Conservation (phyloP, 1,284 basidiomycete species). For the Xerocomus minutiporus region DNA sequence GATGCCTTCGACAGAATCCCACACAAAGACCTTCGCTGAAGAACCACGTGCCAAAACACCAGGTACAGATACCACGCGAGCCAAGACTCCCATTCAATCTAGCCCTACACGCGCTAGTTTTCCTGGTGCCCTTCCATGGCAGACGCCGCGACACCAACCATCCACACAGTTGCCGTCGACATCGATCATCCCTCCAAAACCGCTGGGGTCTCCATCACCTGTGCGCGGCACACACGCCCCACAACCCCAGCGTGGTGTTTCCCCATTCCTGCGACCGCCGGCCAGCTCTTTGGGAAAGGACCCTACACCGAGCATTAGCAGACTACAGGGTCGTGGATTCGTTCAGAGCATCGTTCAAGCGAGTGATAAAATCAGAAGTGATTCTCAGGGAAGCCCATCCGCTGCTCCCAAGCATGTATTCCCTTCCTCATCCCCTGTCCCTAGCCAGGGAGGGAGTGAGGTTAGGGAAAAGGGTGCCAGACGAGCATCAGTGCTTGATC, state of each 20-base stretch:
- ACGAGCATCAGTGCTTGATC: slow-evolving; percentile 58
- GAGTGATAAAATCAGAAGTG: slow-evolving; percentile 47
- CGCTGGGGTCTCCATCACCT: slow-evolving; percentile 40
- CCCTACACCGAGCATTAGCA: slow-evolving; percentile 72
- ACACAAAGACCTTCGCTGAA: slow-evolving; percentile 11
- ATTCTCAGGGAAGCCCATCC: slow-evolving; percentile 27
- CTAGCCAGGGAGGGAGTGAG: slow-evolving; percentile 29
- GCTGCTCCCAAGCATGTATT: slow-evolving; percentile 20
- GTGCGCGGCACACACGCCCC: slow-evolving; percentile 49
- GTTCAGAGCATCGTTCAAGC: slow-evolving; percentile 75
- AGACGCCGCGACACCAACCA: slow-evolving; percentile 26
- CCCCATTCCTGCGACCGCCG: slow-evolving; percentile 56
- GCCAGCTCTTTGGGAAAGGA: slow-evolving; percentile 48
- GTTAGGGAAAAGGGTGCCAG: slow-evolving; percentile 33
- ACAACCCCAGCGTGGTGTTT: slow-evolving; percentile 44
- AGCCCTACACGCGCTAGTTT: slow-evolving; percentile 14
- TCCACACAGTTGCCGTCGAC: slow-evolving; percentile 23
- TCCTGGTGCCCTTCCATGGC: slow-evolving; percentile 19
- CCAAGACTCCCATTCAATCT: slow-evolving; percentile 21
- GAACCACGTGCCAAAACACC: slow-evolving; percentile 23
- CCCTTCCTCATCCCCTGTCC: slow-evolving; percentile 33
- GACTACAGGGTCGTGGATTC: slow-evolving; percentile 77
- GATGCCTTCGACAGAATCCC: slow-evolving; percentile 19
- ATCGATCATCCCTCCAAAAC: slow-evolving; percentile 19
- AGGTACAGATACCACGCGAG: slow-evolving; percentile 12